phyloP scores from a whole-genome alignment of 768 basidiomycete genomes.

The Kwoniella dendrophila region DNA sequence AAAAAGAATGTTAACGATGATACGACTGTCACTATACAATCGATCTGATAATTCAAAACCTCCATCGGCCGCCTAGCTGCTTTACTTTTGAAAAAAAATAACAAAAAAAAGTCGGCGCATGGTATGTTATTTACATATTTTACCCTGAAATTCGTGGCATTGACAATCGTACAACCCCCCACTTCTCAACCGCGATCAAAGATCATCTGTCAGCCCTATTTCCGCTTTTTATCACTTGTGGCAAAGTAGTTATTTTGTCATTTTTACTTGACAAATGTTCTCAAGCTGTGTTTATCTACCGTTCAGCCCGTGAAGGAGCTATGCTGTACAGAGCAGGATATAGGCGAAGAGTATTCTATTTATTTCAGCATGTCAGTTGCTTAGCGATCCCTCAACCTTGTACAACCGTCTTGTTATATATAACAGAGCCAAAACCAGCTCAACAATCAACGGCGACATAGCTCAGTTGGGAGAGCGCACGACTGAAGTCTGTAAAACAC shows the following conservation, averaged over 20 bases:
- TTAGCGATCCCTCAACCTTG: too few relatives aligned
- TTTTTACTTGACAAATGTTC: neutral
- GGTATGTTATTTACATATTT: neutral
- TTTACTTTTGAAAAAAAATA: neutral
- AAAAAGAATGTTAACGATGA: constrained; percentile 2
- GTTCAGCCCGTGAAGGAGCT: too few relatives aligned
- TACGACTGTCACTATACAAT: too few relatives aligned
- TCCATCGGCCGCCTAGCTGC: constrained; percentile 8
- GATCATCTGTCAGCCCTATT: too few relatives aligned
- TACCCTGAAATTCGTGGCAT: constrained; percentile 9
- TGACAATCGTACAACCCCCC: neutral
- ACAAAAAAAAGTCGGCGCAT: constrained; percentile 19
- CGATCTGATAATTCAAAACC: neutral
- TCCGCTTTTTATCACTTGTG: neutral
- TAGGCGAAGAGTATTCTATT: too few relatives aligned
- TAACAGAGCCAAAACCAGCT: neutral
- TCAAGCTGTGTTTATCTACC: too few relatives aligned
- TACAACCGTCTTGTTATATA: too few relatives aligned
- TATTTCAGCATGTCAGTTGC: too few relatives aligned
- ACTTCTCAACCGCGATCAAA: neutral
- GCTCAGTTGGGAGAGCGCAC: constrained; percentile 31
- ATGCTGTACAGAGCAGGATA: too few relatives aligned
- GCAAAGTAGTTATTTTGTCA: neutral
- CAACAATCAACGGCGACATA: constrained; percentile 21
- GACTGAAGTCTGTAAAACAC: constrained; percentile 19